Evolutionary conservation across 306 rosid genomes (phyloP), one percentile per base, ranked within the genome.

Genomic region (Vigna mungo): DNA sequence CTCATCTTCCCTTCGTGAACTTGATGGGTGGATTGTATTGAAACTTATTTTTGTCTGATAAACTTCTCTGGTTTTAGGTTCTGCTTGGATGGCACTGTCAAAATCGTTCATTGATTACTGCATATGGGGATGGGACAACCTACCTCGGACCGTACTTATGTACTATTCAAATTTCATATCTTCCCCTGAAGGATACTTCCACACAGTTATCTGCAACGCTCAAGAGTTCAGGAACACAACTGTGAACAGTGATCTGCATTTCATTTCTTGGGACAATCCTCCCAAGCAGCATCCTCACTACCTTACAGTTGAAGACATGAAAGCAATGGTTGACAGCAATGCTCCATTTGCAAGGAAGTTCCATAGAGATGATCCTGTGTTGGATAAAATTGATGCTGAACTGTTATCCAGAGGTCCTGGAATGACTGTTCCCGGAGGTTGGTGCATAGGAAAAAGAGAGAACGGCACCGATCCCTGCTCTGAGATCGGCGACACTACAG

Each of bases 91-190:
- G 94, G 99, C 82, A 72, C 97, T 96, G 77, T 96, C 99, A 4
- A 91, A 86, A 82, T 85, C 97, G 20, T 96, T 96, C 86, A 37
- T 96, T 14, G 98, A 96, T 87, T 96, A 96, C 82, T 86, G 90
- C 83, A 86, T 96, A 85, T 96, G 99, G 99, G 99, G 99, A 79
- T 96, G 99, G 99, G 99, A 96, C 86, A 96, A 96, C 84, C 85
- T 96, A 48, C 99, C 99, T 27, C 96, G 99, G 55, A 86, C 91
- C 0, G 96, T 83, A 34, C 98, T 96, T 44, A 96, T 96, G 99
- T 96, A 96, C 75, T 96, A 96, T 13, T 71, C 99, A 59, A 96
- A 96, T 81, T 96, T 96, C 82, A 78, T 96, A 82, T 96, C 99
- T 32, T 91, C 99, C 25, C 99, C 99, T 0, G 99, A 96, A 84